Base-by-base conservation (phyloP, 805 yeast genomes). In the Lachancea nothofagi region DNA sequence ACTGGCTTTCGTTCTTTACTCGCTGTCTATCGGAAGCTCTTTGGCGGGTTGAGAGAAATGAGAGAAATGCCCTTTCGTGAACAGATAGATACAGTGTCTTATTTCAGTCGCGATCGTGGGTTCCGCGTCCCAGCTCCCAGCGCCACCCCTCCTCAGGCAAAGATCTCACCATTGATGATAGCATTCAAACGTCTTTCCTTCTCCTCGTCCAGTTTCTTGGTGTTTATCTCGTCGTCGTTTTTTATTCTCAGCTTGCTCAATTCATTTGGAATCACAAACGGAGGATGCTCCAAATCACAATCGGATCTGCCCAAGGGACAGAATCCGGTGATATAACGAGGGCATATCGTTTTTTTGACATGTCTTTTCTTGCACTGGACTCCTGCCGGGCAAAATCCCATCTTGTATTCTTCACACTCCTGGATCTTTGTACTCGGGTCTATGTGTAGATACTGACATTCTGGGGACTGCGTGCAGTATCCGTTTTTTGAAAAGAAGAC, bases 361-460 rank as follows among this genome's bases (percentile, higher is more conserved):
- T 93, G 99, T 50, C 95, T 73, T 49, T 78, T 79, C 9, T 76
- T 71, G 62, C 98, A 93, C 18, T 71, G 70, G 7, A 96, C 95
- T 0, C 98, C 98, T 50, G 80, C 83, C 8, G 86, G 83, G 65
- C 98, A 93, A 58, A 87, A 93, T 0, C 98, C 98, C 51, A 75
- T 69, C 36, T 81, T 80, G 59, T 89, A 93, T 53, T 82, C 80
- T 38, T 72, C 74, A 55, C 98, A 93, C 44, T 81, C 84, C 0
- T 96, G 95, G n/a, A 89, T 78, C 61, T 83, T 84, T 50, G 82
- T 75, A 53, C 76, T 80, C 4, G 97, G 96, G 57, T 89, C 96
- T 21, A 89, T 80, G 59, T 93, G 99, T 38, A 85, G 69, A 61
- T 87, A 93, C 40, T 87, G 78, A 59, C 99, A 93, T 57, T 93